These are phyloP conservation scores for Calonectria pseudoreteaudii DNA, from an alignment of 2,329 filamentous ascomycete species.

Conservation along the genomic window DNA sequence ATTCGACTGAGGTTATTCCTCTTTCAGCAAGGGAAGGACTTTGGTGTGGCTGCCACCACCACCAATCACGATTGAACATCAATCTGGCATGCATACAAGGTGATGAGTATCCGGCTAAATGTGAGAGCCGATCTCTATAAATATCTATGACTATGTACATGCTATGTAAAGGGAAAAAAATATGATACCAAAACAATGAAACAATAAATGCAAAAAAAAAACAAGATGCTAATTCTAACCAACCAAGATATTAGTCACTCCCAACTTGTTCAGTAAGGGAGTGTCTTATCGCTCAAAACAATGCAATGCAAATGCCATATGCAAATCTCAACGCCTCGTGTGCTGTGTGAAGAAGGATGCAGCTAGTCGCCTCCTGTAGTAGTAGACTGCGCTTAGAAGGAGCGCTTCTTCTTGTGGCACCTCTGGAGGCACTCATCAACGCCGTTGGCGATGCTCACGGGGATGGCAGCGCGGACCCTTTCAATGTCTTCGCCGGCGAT, in stretches of 20 bases:
- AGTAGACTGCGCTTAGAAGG: constrained; percentile 22
- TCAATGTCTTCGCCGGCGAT: constrained; percentile 61
- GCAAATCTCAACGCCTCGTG: background rate
- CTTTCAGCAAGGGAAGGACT: background rate
- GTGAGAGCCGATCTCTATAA: constrained; percentile 11
- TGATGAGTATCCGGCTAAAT: background rate
- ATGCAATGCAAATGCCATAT: constrained; percentile 6
- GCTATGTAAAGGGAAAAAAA: background rate
- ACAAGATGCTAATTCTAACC: background rate
- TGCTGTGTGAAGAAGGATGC: background rate
- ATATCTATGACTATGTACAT: constrained; percentile 15
- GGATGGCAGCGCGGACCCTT: constrained; percentile 53
- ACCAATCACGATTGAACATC: background rate
- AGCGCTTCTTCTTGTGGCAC: constrained; percentile 54
- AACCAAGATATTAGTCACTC: background rate
- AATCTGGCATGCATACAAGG: constrained; percentile 5
- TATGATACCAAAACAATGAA: background rate
- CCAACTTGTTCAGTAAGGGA: background rate
- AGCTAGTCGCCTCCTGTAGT: background rate
- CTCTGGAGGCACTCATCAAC: constrained; percentile 62
- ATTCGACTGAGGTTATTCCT: background rate
- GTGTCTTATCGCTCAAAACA: background rate
- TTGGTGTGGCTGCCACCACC: background rate
- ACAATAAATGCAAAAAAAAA: background rate
- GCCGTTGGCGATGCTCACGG: constrained; percentile 62